Percentiles rank a stretch among this genome's conserved stretches.
phyloP scores from a whole-genome alignment of 495 filamentous ascomycete species.

The Friedmanniomyces endolithicus region DNA sequence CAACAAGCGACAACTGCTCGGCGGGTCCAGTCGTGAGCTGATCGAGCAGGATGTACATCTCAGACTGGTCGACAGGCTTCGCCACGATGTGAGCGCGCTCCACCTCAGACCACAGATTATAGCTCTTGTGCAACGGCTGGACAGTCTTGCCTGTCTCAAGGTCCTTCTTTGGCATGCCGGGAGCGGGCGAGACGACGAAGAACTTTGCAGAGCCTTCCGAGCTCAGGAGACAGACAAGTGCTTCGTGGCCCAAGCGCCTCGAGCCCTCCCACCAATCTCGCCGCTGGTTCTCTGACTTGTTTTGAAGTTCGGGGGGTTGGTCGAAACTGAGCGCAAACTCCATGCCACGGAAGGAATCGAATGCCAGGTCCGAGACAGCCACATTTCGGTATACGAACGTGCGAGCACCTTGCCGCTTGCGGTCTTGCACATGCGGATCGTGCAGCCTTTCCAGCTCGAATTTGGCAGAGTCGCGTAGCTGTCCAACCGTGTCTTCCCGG shows the following conservation, averaged over 20 bases:
- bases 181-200: slow-evolving; percentile 37
- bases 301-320: slow-evolving; percentile 37
- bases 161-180: background rate
- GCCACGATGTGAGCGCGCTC: slow-evolving; percentile 24
- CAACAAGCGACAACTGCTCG: slow-evolving; percentile 37
- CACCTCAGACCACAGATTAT: background rate
- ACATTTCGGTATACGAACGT: slow-evolving; percentile 35
- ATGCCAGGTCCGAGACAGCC: slow-evolving; percentile 27
- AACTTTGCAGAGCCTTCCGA: slow-evolving; percentile 40
- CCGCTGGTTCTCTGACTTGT: slow-evolving; percentile 27
- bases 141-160: background rate
- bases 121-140: background rate
- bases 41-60: background rate
- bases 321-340: slow-evolving; percentile 43
- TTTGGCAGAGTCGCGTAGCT: slow-evolving; percentile 21
- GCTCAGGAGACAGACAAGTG: slow-evolving; percentile 47
- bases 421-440: slow-evolving; percentile 5
- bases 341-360: slow-evolving; percentile 41
- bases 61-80: slow-evolving; percentile 5
- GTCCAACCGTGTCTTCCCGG: slow-evolving; percentile 51
- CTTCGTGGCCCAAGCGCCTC: slow-evolving; percentile 44
- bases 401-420: background rate
- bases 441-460: slow-evolving; percentile 28
- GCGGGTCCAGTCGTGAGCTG: background rate
- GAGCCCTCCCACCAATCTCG: slow-evolving; percentile 49